phyloP scores from a whole-genome alignment of 108 stramenopile species.

The Discostella stelligeroides region DNA sequence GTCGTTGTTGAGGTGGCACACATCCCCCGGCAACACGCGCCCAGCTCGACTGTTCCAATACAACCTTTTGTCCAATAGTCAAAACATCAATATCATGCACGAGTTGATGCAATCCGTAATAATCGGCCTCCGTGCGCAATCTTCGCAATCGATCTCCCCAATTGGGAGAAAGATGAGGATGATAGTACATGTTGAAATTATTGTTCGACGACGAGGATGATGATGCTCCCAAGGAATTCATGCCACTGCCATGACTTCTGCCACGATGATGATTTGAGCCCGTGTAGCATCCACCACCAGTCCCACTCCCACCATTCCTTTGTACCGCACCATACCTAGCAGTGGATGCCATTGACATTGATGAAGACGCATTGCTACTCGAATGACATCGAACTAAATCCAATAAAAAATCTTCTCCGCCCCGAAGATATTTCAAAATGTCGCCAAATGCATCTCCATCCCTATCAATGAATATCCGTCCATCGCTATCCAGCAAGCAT shows the following conservation, averaged over 20 bases:
- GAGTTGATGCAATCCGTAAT: constrained; percentile 41
- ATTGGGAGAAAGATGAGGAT: background rate
- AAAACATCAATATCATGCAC: constrained; percentile 43
- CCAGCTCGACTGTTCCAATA: constrained; percentile 27
- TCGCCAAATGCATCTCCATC: constrained; percentile 48
- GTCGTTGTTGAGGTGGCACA: constrained; percentile 8
- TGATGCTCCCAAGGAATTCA: background rate
- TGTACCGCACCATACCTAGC: too few species aligned
- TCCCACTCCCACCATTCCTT: background rate
- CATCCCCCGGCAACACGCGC: constrained; percentile 45
- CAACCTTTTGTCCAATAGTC: constrained; percentile 29
- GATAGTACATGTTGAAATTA: too few species aligned
- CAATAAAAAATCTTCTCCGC: constrained; percentile 27
- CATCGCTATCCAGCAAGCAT: constrained; percentile 30
- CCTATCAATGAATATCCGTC: constrained; percentile 39
- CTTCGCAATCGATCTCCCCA: constrained; percentile 22
- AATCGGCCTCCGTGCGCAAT: constrained; percentile 42
- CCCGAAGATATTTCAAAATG: constrained; percentile 28
- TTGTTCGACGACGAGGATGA: background rate
- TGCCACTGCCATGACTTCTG: background rate
- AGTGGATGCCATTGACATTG: background rate
- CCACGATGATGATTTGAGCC: background rate
- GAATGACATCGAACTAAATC: constrained; percentile 25
- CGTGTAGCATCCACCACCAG: background rate
- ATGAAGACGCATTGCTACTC: background rate